Evolutionary conservation across 805 yeast species (phyloP).

Genomic region (Ascoidea tarda): DNA sequence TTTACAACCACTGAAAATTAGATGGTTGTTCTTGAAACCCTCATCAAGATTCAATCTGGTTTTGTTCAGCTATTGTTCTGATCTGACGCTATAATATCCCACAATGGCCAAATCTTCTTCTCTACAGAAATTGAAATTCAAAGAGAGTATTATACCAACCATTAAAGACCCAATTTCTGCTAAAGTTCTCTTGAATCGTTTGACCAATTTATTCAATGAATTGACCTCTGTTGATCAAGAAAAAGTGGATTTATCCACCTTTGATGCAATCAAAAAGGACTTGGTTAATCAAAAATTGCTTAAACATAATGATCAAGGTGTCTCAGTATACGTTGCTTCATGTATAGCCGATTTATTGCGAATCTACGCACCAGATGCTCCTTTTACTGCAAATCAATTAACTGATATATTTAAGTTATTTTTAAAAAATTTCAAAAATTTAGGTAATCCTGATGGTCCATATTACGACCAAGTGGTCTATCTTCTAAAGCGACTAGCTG

Average conservation of each 20-base stretch:
- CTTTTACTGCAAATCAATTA: conserved; percentile 53
- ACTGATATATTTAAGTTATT: conserved; percentile 54
- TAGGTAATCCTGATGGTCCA: conserved; percentile 42
- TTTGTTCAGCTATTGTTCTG: no score
- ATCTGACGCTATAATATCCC: no score
- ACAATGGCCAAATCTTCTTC: not conserved
- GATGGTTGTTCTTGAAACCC: no score
- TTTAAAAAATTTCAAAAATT: conserved; percentile 41
- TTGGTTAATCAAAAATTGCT: conserved; percentile 45
- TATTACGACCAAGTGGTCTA: conserved; percentile 51
- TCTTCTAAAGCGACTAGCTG: conserved; percentile 54
- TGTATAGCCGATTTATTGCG: conserved; percentile 65
- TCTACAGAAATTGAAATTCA: no score
- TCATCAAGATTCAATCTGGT: no score
- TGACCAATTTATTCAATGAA: not conserved
- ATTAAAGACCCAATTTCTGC: not conserved
- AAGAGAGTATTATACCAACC: not conserved
- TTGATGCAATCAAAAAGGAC: conserved; percentile 32
- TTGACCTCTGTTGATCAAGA: conserved; percentile 39
- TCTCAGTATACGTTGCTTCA: conserved; percentile 58
- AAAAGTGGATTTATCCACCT: conserved; percentile 28
- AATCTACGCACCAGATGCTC: conserved; percentile 82
- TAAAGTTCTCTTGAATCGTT: not conserved
- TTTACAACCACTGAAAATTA: no score
- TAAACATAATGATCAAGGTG: conserved; percentile 48